Conservation (phyloP, 106 monocot genomes). For the Dioscorea zingiberensis region DNA sequence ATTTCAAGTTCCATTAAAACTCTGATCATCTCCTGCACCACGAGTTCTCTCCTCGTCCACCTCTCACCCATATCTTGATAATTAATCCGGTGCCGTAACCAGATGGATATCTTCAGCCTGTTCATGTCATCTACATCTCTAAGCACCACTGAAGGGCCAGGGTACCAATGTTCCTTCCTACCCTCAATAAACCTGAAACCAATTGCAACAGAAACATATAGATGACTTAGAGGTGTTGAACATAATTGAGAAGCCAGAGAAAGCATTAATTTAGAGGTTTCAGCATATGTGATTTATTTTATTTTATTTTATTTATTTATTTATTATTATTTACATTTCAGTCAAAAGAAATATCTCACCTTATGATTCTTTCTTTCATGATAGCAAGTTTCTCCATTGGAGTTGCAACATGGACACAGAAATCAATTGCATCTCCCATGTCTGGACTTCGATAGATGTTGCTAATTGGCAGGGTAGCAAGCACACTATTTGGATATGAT, state of each 20-base stretch:
- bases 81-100: slow-evolving; percentile 74
- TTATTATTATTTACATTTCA: too few species aligned
- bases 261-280: too few species aligned
- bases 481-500: slow-evolving; percentile 64
- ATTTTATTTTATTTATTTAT: too few species aligned
- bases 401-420: slow-evolving; percentile 77
- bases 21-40: slow-evolving; percentile 73
- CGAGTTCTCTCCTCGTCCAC: slow-evolving; percentile 58
- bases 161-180: slow-evolving; percentile 82
- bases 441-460: slow-evolving; percentile 87
- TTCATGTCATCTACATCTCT: slow-evolving; percentile 90
- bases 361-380: slow-evolving; percentile 68
- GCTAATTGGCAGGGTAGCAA: slow-evolving; percentile 51
- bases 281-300: too few species aligned
- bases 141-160: slow-evolving; percentile 43
- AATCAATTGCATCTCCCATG: slow-evolving; percentile 84
- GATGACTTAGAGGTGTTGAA: too few species aligned
- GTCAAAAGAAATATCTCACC: too few species aligned
- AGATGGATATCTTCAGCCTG: slow-evolving; percentile 63
- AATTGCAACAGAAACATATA: background rate
- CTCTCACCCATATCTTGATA: slow-evolving; percentile 79
- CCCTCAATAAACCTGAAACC: slow-evolving; percentile 58
- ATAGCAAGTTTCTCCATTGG: slow-evolving; percentile 70
- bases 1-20: slow-evolving; percentile 64
- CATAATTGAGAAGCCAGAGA: too few species aligned